Conservation (phyloP, 129 eudicot species). For the Lactuca saligna region DNA sequence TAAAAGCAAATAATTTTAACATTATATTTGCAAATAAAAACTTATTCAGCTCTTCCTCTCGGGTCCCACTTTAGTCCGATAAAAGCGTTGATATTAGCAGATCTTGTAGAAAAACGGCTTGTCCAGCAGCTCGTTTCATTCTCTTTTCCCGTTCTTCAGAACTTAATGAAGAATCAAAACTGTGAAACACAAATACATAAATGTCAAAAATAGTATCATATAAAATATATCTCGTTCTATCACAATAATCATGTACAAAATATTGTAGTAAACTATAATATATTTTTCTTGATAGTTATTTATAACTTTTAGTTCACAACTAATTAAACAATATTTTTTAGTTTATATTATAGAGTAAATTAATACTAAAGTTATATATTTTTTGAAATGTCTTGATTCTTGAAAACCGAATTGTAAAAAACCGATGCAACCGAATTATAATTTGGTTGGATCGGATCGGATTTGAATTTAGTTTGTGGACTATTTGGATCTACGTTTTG, state of each 20-base stretch:
- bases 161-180: constrained; percentile 82
- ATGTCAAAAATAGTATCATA: not conserved
- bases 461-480: no score
- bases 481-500: no score
- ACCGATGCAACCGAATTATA: no score
- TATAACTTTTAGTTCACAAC: no score
- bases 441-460: no score
- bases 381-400: no score
- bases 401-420: no score
- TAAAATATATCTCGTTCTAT: not conserved
- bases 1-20: constrained; percentile 3
- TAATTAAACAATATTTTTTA: no score
- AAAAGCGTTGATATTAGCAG: constrained; percentile 70
- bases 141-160: constrained; percentile 74
- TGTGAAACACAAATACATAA: constrained; percentile 26
- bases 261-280: no score
- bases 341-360: no score
- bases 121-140: constrained; percentile 65
- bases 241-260: not conserved
- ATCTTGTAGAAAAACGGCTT: constrained; percentile 88
- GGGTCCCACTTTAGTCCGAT: constrained; percentile 36
- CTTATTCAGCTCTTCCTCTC: constrained; percentile 34
- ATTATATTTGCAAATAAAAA: constrained; percentile 22
- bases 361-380: no score
- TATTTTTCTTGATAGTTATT: no score